phyloP scores from a whole-genome alignment of 805 yeast genomes.

The Starmerella bombicola region DNA sequence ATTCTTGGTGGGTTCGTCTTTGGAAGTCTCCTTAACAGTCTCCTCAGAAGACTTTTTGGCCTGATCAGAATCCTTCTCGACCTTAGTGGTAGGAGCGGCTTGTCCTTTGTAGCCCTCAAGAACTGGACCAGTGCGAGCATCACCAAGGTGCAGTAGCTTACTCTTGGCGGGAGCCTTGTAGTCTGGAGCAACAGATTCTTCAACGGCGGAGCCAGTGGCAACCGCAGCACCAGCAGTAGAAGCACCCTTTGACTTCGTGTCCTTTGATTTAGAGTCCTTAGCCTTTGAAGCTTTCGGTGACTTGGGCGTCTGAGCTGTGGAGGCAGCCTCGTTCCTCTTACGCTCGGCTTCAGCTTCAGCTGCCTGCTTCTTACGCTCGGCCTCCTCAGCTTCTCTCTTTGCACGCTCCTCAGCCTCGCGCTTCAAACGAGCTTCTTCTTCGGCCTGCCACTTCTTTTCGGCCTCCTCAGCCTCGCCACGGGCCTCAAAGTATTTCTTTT shows the following conservation, averaged over 20 bases:
- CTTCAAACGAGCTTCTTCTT: constrained; percentile 18
- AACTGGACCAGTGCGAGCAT: constrained; percentile 15
- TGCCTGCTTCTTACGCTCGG: constrained; percentile 13
- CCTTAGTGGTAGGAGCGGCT: constrained; percentile 6
- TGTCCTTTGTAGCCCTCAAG: constrained; percentile 14
- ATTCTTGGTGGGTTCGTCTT: constrained; percentile 4
- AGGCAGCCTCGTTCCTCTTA: constrained; percentile 6
- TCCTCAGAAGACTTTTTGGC: too few species aligned
- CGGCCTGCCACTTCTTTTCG: constrained; percentile 18
- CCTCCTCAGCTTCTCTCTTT: constrained; percentile 15
- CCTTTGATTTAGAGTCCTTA: neutral
- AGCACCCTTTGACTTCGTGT: neutral
- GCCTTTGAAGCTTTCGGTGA: neutral
- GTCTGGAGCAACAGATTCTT: constrained; percentile 25
- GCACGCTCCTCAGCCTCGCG: constrained; percentile 21
- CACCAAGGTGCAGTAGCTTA: constrained; percentile 27
- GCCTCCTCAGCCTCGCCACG: constrained; percentile 21
- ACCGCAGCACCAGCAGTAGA: constrained; percentile 9
- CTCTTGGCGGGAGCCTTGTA: constrained; percentile 46
- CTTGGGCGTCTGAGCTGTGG: constrained; percentile 1
- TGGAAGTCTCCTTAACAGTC: neutral
- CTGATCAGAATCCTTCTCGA: too few species aligned
- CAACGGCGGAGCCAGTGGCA: constrained; percentile 8
- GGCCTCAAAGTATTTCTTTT: constrained; percentile 25
- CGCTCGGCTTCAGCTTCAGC: constrained; percentile 5